Evolutionary conservation across 306 rosid genomes (phyloP), one percentile per base, ranked within the genome.

Genomic region (Pyrus bretschneideri): DNA sequence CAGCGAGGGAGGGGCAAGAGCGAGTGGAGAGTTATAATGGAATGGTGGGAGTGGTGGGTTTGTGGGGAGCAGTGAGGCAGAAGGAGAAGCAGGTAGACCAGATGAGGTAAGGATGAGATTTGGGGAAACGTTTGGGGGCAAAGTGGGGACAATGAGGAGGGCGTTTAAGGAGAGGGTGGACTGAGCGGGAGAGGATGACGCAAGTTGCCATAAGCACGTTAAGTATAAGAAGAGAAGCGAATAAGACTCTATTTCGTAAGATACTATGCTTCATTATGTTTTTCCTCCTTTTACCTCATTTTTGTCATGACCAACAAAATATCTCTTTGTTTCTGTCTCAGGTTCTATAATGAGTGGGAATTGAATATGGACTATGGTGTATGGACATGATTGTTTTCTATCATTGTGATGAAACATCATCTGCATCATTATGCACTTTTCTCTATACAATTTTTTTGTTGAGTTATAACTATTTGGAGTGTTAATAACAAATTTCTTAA

Each of bases 71-170:
- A 11, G 14, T 14, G 44, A 73, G 81, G 83, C 97, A 95, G 90
- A 80, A 71, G 67, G 95, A 81, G 89, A 95, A 92, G 57, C 97
- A 90, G 25, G 96, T 81, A 8, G 97, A 90, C 96, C 97, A 95
- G 72, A 94, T 95, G 38, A 95, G 95, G 46, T 96, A 94, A 27
- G 82, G 84, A 63, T 46, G 76, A 66, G 96, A 92, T 86, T 90
- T 88, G 19, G 79, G 69, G 22, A 80, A 78, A 46, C 49, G 87
- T 73, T 76, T 81, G 45, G 81, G 81, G 79, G 69, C 38, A 12
- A 67, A 79, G 71, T 22, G 81, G 75, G 27, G 52, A 38, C 17
- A 63, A 25, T 76, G 44, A 25, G 72, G 49, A 25, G 81, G 27
- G 75, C 83, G 85, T 40, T 76, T 87, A 9, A 90, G 79, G 70